These are phyloP conservation scores for Rhytidhysteron rufulum DNA, from an alignment of 2,329 filamentous ascomycete species.

Conservation along the genomic window DNA sequence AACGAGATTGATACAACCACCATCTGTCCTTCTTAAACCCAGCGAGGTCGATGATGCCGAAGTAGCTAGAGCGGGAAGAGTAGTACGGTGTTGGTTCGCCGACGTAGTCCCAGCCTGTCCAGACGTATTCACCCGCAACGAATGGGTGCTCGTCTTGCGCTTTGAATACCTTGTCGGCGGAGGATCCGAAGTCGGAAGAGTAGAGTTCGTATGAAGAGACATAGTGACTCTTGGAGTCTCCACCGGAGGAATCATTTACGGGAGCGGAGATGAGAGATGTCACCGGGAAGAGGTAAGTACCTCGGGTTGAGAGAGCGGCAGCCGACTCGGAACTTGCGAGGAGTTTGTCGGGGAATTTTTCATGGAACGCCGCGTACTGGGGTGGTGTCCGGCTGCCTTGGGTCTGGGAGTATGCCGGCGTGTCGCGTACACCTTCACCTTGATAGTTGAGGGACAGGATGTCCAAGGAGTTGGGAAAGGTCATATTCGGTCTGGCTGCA, in stretches of 20 bases:
- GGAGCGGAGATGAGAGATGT: conserved; percentile 35
- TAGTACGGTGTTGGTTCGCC: conserved; percentile 51
- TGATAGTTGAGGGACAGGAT: conserved; percentile 55
- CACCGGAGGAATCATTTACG: conserved; percentile 37
- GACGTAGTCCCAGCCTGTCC: conserved; percentile 51
- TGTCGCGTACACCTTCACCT: conserved; percentile 45
- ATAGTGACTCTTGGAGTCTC: conserved; percentile 32
- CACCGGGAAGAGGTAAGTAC: conserved; percentile 53
- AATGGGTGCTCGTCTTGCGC: conserved; percentile 47
- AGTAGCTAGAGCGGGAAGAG: conserved; percentile 50
- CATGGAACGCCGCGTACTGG: conserved; percentile 45
- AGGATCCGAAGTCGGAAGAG: conserved; percentile 44
- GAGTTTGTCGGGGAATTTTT: conserved; percentile 46
- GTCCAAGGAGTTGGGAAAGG: conserved; percentile 43
- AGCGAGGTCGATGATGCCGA: conserved; percentile 55
- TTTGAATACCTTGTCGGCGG: conserved; percentile 52
- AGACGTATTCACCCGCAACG: conserved; percentile 54
- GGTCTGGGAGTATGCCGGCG: conserved; percentile 23
- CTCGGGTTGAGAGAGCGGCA: conserved; percentile 48
- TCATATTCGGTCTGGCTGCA: conserved; percentile 37
- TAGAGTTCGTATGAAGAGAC: conserved; percentile 55
- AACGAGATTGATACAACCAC: conserved; percentile 53
- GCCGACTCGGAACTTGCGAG: conserved; percentile 26
- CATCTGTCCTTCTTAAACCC: conserved; percentile 57
- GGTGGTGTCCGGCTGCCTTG: conserved; percentile 33